Evolutionary conservation across 2,329 filamentous ascomycete genomes (phyloP).

Genomic region (Hymenoscyphus albidus): DNA sequence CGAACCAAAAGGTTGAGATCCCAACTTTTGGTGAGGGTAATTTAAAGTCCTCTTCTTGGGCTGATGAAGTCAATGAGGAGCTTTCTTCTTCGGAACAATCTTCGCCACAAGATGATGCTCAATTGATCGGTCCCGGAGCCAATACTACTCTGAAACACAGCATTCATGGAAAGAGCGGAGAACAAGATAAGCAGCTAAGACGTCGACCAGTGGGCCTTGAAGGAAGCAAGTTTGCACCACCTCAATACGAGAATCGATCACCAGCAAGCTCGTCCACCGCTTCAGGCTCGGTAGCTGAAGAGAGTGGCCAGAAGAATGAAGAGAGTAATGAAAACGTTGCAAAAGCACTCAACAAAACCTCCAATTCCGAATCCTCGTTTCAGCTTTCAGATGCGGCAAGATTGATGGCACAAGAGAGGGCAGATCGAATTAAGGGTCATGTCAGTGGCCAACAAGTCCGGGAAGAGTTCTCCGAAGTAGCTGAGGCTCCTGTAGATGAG

Average conservation of each 20-base stretch:
- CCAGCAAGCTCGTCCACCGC: neutral
- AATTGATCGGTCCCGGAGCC: neutral
- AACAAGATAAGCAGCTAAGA: neutral
- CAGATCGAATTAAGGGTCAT: neutral
- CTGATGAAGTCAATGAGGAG: constrained; percentile 26
- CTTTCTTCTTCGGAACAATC: neutral
- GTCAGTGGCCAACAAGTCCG: neutral
- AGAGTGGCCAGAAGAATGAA: neutral
- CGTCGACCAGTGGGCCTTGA: constrained; percentile 14
- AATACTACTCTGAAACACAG: neutral
- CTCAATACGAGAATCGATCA: neutral
- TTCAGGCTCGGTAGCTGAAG: neutral
- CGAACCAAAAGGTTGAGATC: constrained; percentile 22
- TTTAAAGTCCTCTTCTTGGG: constrained; percentile 22
- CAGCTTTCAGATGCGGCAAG: neutral
- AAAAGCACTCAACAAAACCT: neutral
- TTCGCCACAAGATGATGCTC: neutral
- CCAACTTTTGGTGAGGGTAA: constrained; percentile 18
- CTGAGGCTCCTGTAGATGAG: neutral
- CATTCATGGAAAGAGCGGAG: constrained; percentile 6
- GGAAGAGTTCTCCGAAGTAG: no score
- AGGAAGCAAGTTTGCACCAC: constrained; percentile 16
- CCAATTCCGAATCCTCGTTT: neutral
- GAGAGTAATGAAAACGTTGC: neutral
- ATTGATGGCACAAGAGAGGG: neutral